These are phyloP conservation scores for Xerocomellus intermedius DNA, from an alignment of 768 basidiomycete species.

Conservation along the genomic window DNA sequence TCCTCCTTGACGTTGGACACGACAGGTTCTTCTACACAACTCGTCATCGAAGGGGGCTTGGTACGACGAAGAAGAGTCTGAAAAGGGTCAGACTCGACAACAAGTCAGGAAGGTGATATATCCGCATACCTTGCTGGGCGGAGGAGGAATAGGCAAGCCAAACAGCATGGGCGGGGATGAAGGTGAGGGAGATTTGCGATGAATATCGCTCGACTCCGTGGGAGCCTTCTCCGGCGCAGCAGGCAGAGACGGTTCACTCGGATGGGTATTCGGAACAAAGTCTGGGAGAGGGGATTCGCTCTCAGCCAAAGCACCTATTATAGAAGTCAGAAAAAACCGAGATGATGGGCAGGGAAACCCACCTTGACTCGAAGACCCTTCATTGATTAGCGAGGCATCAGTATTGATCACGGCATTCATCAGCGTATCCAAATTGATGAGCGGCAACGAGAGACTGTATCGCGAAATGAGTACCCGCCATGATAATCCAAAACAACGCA, in stretches of 20 bases:
- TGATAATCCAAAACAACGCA: neutral
- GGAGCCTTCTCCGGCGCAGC: conserved; percentile 7
- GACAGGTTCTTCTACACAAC: conserved; percentile 5
- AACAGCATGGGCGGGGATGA: conserved; percentile 21
- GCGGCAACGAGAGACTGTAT: conserved; percentile 39
- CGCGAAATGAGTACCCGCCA: conserved; percentile 4
- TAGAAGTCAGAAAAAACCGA: neutral
- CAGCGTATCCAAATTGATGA: conserved; percentile 48
- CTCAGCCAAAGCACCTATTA: conserved; percentile 5
- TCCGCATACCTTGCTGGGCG: conserved; percentile 21
- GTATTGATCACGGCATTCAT: conserved; percentile 47
- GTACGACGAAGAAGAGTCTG: conserved; percentile 27
- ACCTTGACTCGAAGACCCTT: conserved; percentile 24
- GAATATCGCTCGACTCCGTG: conserved; percentile 13
- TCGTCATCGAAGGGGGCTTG: conserved; percentile 15
- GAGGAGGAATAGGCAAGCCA: conserved; percentile 23
- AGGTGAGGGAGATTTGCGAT: conserved; percentile 9
- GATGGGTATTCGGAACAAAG: conserved; percentile 51
- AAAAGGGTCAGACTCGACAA: neutral
- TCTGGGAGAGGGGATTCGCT: conserved; percentile 44
- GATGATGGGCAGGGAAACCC: neutral
- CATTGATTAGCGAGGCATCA: conserved; percentile 34
- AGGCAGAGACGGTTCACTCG: conserved; percentile 48
- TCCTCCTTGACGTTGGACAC: conserved; percentile 9
- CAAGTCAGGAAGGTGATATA: neutral